Conservation (phyloP, 75 land plant genomes). For the Picea glauca region DNA sequence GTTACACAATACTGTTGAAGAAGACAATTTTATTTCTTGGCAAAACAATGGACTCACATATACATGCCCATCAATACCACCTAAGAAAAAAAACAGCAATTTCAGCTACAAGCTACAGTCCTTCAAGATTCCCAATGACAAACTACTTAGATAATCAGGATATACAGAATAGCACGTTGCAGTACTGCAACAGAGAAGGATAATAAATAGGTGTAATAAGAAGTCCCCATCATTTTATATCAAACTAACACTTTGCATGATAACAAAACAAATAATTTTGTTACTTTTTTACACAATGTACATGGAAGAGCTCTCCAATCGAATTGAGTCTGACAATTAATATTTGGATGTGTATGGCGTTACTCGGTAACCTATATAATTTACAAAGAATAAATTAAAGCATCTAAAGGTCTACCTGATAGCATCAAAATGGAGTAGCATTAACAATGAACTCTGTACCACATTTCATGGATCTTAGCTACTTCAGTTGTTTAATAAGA, state of each 20-base stretch:
- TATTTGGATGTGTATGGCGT: background rate
- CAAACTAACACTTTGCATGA: background rate
- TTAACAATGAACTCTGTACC: background rate
- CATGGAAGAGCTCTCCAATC: background rate
- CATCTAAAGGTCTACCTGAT: background rate
- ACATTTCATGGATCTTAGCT: background rate
- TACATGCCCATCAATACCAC: constrained; percentile 18
- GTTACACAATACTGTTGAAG: constrained; percentile 22
- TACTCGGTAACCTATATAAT: background rate
- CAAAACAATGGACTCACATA: constrained; percentile 11
- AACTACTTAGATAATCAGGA: background rate
- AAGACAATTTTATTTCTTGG: constrained; percentile 1
- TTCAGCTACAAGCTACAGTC: background rate
- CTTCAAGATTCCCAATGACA: background rate
- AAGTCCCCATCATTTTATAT: background rate
- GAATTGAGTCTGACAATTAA: background rate
- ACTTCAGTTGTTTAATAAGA: background rate
- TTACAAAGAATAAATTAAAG: background rate
- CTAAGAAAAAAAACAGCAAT: constrained; percentile 1
- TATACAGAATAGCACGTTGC: background rate
- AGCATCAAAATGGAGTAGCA: background rate
- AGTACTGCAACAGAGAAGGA: background rate
- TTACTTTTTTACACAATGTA: background rate
- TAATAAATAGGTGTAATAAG: background rate
- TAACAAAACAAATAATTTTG: background rate